These are phyloP conservation scores for Friedmanniomyces simplex DNA, from an alignment of 495 filamentous ascomycete species.

Conservation along the genomic window DNA sequence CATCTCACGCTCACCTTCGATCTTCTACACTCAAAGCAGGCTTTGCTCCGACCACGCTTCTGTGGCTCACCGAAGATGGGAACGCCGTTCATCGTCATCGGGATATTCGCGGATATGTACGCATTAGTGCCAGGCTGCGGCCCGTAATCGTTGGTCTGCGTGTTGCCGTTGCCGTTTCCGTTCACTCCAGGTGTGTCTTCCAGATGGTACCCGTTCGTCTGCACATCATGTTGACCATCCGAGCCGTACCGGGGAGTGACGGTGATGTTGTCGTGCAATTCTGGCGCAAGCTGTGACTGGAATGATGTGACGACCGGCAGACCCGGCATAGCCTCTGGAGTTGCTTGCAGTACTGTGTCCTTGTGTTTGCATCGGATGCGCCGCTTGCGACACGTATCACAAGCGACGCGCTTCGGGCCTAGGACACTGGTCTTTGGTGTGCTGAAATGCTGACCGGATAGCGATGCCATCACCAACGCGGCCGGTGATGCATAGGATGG, in stretches of 20 bases:
- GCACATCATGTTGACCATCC: neutral
- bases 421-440: constrained; percentile 38
- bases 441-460: constrained; percentile 20
- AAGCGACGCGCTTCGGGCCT: constrained; percentile 36
- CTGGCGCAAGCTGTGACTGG: constrained; percentile 5
- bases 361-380: constrained; percentile 39
- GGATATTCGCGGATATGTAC: constrained; percentile 17
- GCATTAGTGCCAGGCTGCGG: constrained; percentile 19
- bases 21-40: constrained; percentile 56
- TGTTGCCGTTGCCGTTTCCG: neutral
- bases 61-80: constrained; percentile 18
- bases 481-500: constrained; percentile 4
- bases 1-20: constrained; percentile 45
- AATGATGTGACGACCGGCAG: neutral
- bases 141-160: neutral
- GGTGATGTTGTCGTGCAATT: constrained; percentile 21
- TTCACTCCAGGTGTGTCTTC: neutral
- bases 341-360: constrained; percentile 20
- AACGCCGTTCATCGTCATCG: constrained; percentile 20
- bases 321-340: neutral
- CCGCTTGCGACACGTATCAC: constrained; percentile 35
- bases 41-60: constrained; percentile 45
- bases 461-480: constrained; percentile 6
- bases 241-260: constrained; percentile 2
- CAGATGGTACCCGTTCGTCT: neutral